phyloP scores from a whole-genome alignment of 371 early-diverging fungal genomes.

The Circinella minor region DNA sequence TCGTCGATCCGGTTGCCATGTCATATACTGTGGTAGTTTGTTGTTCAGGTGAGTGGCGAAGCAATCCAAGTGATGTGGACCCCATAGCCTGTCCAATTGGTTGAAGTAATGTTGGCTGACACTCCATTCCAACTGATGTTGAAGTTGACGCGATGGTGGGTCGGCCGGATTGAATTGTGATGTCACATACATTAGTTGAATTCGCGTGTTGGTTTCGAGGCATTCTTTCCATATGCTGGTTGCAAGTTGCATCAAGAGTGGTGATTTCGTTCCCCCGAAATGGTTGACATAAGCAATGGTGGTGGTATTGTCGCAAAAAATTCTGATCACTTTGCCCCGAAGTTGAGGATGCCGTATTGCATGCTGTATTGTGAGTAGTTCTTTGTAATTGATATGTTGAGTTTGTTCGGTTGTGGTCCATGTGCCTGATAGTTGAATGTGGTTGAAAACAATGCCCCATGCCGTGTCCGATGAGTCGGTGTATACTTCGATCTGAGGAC shows the following conservation, averaged over 20 bases:
- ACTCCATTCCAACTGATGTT: conserved; percentile 33
- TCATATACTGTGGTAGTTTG: conserved; percentile 10
- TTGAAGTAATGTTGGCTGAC: conserved; percentile 19
- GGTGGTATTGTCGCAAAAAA: conserved; percentile 13
- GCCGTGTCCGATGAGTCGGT: conserved; percentile 33
- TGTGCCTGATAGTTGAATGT: neutral
- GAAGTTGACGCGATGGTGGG: conserved; percentile 24
- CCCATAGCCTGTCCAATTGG: conserved; percentile 29
- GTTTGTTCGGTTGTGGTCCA: conserved; percentile 20
- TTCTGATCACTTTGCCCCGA: conserved; percentile 3
- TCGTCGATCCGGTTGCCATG: conserved; percentile 22
- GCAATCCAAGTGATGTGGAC: conserved; percentile 29
- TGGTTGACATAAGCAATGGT: conserved; percentile 10
- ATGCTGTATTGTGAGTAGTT: conserved; percentile 17
- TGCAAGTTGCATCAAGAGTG: neutral
- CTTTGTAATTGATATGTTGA: conserved; percentile 16
- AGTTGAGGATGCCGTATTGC: conserved; percentile 17
- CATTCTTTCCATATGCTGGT: conserved; percentile 5
- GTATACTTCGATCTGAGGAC: conserved; percentile 21
- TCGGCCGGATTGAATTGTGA: conserved; percentile 37
- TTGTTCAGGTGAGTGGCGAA: conserved; percentile 18
- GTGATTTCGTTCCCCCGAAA: conserved; percentile 6
- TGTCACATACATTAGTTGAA: conserved; percentile 30
- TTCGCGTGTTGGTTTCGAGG: conserved; percentile 1
- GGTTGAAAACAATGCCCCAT: conserved; percentile 27